Conservation (phyloP, 1,139 yeast genomes). For the Petasospora fabianii region DNA sequence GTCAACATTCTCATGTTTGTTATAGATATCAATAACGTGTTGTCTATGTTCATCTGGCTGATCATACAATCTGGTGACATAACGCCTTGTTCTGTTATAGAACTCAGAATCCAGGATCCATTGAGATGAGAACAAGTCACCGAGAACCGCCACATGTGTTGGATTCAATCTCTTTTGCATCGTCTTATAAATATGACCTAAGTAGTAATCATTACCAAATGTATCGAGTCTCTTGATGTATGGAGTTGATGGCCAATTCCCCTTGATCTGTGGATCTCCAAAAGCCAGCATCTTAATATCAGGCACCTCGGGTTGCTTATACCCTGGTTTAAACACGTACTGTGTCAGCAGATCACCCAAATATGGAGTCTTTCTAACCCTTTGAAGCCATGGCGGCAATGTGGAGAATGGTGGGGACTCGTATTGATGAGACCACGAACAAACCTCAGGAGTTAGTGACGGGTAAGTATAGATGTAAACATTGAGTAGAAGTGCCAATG, state of each 20-base stretch:
- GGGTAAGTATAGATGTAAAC: conserved; percentile 73
- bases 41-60: conserved; percentile 47
- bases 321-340: conserved; percentile 23
- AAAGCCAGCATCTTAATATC: conserved; percentile 71
- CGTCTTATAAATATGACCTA: conserved; percentile 74
- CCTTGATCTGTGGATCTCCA: conserved; percentile 97
- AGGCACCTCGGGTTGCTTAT: conserved; percentile 21
- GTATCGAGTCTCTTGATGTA: conserved; percentile 76
- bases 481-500: conserved; percentile 45
- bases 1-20: conserved; percentile 47
- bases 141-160: conserved; percentile 82
- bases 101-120: conserved; percentile 92
- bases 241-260: conserved; percentile 70
- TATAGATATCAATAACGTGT: conserved; percentile 44
- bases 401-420: conserved; percentile 13
- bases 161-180: conserved; percentile 67
- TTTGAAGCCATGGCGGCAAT: conserved; percentile 18
- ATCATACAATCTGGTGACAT: conserved; percentile 57
- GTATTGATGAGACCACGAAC: conserved; percentile 49
- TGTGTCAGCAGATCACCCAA: conserved; percentile 35
- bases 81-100: conserved; percentile 70
- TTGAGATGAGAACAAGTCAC: conserved; percentile 91
- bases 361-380: conserved; percentile 30
- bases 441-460: conserved; percentile 46
- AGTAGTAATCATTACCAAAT: conserved; percentile 80